A percentile compares a stretch with the other conserved stretches of the same genome.
These are phyloP conservation scores for Casuarina equisetifolia DNA, from an alignment of 306 rosid genomes.

Conservation along the genomic window DNA sequence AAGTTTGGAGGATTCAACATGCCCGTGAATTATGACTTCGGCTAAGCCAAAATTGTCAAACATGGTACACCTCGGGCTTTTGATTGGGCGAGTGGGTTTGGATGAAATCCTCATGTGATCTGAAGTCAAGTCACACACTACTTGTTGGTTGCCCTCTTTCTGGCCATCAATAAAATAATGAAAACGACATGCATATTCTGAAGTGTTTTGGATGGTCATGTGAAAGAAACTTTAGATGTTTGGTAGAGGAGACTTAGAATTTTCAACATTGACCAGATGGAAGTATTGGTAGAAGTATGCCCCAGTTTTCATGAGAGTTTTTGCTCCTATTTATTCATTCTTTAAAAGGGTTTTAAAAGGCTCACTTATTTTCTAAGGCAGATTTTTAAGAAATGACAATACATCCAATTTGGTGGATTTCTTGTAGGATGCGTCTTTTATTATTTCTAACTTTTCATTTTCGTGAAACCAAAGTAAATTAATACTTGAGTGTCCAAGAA, in stretches of 20 bases:
- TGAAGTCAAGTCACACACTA: neutral
- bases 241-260: constrained; percentile 11
- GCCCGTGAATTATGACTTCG: too few species aligned
- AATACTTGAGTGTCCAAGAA: neutral
- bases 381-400: too few species aligned
- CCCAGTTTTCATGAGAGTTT: neutral
- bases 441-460: neutral
- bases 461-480: neutral
- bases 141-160: neutral
- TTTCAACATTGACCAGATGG: neutral
- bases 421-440: neutral
- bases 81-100: too few species aligned
- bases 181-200: neutral
- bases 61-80: too few species aligned
- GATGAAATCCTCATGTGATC: too few species aligned
- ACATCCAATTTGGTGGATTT: too few species aligned
- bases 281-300: too few species aligned
- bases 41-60: too few species aligned
- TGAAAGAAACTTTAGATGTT: constrained; percentile 9
- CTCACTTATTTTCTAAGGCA: too few species aligned
- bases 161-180: neutral
- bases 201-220: neutral
- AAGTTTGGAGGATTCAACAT: too few species aligned
- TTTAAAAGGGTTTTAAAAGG: too few species aligned
- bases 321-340: neutral